Percentiles rank a stretch among this genome's conserved stretches.
phyloP scores from a whole-genome alignment of 1,139 yeast species.

The Geotrichum histeridarum region DNA sequence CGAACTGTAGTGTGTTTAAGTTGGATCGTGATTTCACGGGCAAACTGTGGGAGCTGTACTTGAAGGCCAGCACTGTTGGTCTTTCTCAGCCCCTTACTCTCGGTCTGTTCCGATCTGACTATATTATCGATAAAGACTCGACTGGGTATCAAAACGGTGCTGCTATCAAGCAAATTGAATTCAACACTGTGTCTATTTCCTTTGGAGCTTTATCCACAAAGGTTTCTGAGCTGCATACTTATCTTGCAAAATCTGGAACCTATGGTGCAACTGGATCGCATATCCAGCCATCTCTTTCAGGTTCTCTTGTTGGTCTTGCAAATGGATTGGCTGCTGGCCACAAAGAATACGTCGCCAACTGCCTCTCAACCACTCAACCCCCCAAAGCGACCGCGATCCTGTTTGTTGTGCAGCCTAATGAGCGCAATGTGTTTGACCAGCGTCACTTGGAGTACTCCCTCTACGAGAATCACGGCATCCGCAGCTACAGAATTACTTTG shows the following conservation, averaged over 20 bases:
- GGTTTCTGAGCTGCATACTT: conserved; percentile 71
- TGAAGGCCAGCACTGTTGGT: conserved; percentile 36
- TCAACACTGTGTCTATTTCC: conserved; percentile 91
- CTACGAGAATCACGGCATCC: conserved; percentile 51
- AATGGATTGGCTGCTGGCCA: conserved; percentile 67
- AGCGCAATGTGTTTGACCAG: conserved; percentile 88
- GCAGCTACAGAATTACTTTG: conserved; percentile 61
- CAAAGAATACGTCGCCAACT: conserved; percentile 41
- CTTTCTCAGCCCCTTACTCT: conserved; percentile 66
- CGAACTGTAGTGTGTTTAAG: conserved; percentile 30
- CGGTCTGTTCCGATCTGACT: conserved; percentile 88
- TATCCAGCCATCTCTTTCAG: conserved; percentile 60
- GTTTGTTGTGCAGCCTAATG: conserved; percentile 78
- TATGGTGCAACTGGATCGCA: conserved; percentile 26
- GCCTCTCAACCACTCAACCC: background rate
- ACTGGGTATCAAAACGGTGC: conserved; percentile 20
- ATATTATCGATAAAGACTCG: conserved; percentile 48
- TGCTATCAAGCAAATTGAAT: conserved; percentile 83
- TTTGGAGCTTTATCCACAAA: conserved; percentile 86
- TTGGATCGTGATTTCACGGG: conserved; percentile 80
- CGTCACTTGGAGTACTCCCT: conserved; percentile 72
- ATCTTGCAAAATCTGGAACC: conserved; percentile 32
- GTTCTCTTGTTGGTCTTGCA: conserved; percentile 58
- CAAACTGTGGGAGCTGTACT: conserved; percentile 49
- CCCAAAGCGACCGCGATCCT: conserved; percentile 40